Evolutionary conservation across 768 basidiomycete genomes (phyloP).

Genomic region (Leccinum obscurum): DNA sequence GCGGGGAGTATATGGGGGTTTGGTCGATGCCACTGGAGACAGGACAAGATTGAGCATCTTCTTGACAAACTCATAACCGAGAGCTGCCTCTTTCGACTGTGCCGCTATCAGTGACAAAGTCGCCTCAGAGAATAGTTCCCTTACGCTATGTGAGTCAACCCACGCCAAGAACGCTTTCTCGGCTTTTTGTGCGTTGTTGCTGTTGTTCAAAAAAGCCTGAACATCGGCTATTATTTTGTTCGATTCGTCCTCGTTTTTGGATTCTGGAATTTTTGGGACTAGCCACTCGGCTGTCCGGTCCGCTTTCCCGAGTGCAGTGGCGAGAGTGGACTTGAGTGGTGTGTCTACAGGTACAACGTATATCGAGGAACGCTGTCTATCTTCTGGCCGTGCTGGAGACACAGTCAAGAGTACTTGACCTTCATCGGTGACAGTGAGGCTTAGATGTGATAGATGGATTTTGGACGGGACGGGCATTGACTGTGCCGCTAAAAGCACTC

Average conservation of each 20-base stretch:
- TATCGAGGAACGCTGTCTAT: conserved; percentile 46
- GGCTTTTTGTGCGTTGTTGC: conserved; percentile 49
- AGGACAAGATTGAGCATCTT: conserved; percentile 55
- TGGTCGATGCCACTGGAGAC: conserved; percentile 36
- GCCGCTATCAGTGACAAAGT: conserved; percentile 3
- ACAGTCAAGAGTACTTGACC: conserved; percentile 55
- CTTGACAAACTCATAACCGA: conserved; percentile 57
- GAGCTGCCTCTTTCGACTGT: conserved; percentile 19
- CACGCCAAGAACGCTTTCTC: conserved; percentile 64
- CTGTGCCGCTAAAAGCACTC: conserved; percentile 58
- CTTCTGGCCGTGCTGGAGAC: conserved; percentile 28
- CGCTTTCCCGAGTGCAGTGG: conserved; percentile 59
- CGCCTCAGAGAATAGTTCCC: neutral
- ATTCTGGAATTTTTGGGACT: conserved; percentile 3
- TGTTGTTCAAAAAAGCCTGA: conserved; percentile 37
- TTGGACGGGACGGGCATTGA: conserved; percentile 50
- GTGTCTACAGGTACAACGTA: conserved; percentile 58
- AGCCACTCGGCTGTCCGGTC: conserved; percentile 49
- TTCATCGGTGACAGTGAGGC: conserved; percentile 36
- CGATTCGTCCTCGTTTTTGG: conserved; percentile 21
- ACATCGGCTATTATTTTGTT: conserved; percentile 41
- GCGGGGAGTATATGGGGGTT: conserved; percentile 53
- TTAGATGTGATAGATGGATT: conserved; percentile 31
- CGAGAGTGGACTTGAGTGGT: conserved; percentile 59
- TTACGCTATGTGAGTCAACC: conserved; percentile 41